Evolutionary conservation across 2,329 filamentous ascomycete genomes (phyloP).

Genomic region (Aureobasidium lini): DNA sequence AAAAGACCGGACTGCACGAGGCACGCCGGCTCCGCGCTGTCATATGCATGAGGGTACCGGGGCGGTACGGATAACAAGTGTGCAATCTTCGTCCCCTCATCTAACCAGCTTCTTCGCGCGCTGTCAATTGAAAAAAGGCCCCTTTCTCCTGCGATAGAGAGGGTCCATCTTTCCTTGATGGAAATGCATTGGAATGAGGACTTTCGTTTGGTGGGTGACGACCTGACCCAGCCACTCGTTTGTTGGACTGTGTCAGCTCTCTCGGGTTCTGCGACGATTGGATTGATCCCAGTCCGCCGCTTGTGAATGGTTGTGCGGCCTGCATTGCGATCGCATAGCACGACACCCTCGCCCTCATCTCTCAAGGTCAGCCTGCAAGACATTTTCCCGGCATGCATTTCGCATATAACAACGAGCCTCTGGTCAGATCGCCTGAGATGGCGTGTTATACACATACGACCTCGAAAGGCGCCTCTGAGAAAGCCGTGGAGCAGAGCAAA

Average conservation of each 20-base stretch:
- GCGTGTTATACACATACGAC: constrained; percentile 5
- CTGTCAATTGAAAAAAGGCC: not conserved
- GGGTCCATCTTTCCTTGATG: not conserved
- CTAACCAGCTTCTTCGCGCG: not conserved
- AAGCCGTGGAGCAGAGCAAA: not conserved
- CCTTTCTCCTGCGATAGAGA: not conserved
- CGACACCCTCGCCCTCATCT: not conserved
- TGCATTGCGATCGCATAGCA: not conserved
- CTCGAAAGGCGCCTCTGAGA: not conserved
- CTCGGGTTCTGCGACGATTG: not conserved
- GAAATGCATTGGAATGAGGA: not conserved
- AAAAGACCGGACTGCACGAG: not conserved
- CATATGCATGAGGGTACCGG: not conserved
- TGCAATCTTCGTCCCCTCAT: not conserved
- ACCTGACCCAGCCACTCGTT: constrained; percentile 5
- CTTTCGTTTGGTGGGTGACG: not conserved
- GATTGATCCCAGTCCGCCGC: not conserved
- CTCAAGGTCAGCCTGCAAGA: constrained; percentile 2
- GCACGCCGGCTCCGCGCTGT: not conserved
- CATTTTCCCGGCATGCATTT: not conserved
- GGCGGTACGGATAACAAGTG: not conserved
- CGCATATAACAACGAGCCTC: not conserved
- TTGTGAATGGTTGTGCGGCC: constrained; percentile 5
- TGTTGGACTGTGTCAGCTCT: constrained; percentile 1
- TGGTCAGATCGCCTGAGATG: constrained; percentile 1